Percentiles rank a stretch among this genome's conserved stretches.
These are phyloP conservation scores for Volvox africanus DNA, from an alignment of 139 green algal genomes.

Conservation along the genomic window DNA sequence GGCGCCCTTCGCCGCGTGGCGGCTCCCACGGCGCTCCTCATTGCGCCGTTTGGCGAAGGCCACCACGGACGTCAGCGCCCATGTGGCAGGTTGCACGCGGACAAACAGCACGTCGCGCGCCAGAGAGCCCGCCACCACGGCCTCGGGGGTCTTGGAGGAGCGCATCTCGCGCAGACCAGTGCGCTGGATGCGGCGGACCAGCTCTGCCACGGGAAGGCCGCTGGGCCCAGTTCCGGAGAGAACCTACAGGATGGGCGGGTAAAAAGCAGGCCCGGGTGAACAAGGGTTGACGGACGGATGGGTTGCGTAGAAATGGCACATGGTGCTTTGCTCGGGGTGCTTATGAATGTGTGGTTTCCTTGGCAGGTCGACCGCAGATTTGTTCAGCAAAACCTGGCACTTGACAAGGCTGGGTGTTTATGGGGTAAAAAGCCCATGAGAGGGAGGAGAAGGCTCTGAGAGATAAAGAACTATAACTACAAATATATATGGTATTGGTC, in stretches of 20 bases:
- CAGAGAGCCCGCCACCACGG: constrained; percentile 79
- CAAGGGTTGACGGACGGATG: too few species aligned
- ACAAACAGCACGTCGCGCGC: constrained; percentile 87
- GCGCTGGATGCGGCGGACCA: constrained; percentile 82
- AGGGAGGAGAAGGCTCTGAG: too few species aligned
- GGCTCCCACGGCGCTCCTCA: constrained; percentile 3
- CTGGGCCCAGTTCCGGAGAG: constrained; percentile 78
- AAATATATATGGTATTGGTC: too few species aligned
- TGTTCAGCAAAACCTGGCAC: too few species aligned
- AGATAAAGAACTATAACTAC: too few species aligned
- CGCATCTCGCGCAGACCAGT: constrained; percentile 85
- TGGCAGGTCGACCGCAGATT: too few species aligned
- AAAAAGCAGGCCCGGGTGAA: too few species aligned
- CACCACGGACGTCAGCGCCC: constrained; percentile 73
- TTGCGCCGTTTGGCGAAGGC: constrained; percentile 44
- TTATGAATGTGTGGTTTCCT: too few species aligned
- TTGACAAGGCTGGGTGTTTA: too few species aligned
- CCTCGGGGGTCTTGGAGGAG: constrained; percentile 69
- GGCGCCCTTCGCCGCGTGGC: not conserved
- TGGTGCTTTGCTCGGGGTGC: too few species aligned
- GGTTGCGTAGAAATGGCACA: too few species aligned
- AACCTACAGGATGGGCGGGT: constrained; percentile 52
- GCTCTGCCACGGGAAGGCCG: constrained; percentile 80
- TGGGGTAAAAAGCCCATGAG: too few species aligned
- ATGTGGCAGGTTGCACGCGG: constrained; percentile 81